phyloP scores from a whole-genome alignment of 2,329 filamentous ascomycete species.

The Paracamarosporium sp. region DNA sequence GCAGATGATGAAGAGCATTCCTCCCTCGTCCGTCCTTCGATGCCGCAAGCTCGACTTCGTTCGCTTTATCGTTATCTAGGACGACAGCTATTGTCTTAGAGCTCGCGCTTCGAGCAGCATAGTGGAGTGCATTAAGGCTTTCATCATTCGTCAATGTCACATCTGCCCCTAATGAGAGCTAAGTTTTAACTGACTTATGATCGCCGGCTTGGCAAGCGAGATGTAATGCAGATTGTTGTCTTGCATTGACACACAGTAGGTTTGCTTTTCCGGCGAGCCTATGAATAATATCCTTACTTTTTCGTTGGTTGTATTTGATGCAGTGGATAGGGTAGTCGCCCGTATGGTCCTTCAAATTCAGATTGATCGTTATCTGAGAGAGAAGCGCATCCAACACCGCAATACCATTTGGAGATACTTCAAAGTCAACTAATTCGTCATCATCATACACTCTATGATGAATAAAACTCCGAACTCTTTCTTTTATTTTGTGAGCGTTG shows the following conservation, averaged over 20 bases:
- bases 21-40: not conserved
- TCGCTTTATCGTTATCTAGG: not conserved
- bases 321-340: not conserved
- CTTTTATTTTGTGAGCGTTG: no score
- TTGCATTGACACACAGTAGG: constrained; percentile 7
- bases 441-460: no score
- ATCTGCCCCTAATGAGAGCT: constrained; percentile 11
- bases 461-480: no score
- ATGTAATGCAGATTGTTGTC: constrained; percentile 14
- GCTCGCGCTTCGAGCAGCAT: constrained; percentile 12
- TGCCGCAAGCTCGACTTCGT: not conserved
- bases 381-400: no score
- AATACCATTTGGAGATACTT: no score
- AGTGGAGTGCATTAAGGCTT: constrained; percentile 16
- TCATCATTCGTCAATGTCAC: constrained; percentile 2
- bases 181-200: constrained; percentile 6
- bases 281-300: not conserved
- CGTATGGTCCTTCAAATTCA: not conserved
- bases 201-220: constrained; percentile 11
- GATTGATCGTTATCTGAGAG: no score
- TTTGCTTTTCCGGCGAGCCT: not conserved
- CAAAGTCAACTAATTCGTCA: no score
- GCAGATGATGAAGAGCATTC: not conserved
- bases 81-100: constrained; percentile 3
- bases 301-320: not conserved